Evolutionary conservation across 225 moss, liverwort and hornwort species (phyloP).

Genomic region (Lunularia cruciata): DNA sequence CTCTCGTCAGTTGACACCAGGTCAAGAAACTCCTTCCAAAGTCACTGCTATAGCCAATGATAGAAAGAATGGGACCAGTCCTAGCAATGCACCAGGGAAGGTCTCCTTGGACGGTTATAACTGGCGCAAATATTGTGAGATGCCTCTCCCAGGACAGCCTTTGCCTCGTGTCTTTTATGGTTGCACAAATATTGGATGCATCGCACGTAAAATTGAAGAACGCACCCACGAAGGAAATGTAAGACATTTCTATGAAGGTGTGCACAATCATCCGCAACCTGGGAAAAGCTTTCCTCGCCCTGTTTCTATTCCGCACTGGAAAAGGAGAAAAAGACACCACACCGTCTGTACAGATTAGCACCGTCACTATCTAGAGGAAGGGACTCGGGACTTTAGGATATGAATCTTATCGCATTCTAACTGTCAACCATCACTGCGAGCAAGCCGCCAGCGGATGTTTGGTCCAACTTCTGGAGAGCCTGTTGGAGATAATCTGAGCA

Average conservation of each 20-base stretch:
- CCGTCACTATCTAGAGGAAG: background rate
- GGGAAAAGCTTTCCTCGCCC: constrained; percentile 30
- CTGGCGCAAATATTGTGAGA: constrained; percentile 39
- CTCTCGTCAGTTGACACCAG: constrained; percentile 1
- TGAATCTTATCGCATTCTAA: background rate
- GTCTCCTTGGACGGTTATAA: constrained; percentile 38
- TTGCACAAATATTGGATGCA: constrained; percentile 46
- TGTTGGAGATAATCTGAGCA: background rate
- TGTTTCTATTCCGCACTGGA: constrained; percentile 27
- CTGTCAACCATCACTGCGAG: background rate
- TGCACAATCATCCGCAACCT: constrained; percentile 41
- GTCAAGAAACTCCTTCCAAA: constrained; percentile 15
- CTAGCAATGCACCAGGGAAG: constrained; percentile 11
- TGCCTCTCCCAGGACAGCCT: constrained; percentile 20
- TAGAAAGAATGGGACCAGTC: constrained; percentile 3
- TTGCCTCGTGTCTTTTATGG: constrained; percentile 35
- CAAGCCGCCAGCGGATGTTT: background rate
- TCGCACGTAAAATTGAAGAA: constrained; percentile 45
- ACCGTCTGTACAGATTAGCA: constrained; percentile 7
- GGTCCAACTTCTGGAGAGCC: background rate
- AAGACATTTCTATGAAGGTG: constrained; percentile 35
- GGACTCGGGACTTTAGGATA: background rate
- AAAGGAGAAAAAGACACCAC: constrained; percentile 30
- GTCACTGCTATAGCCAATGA: background rate
- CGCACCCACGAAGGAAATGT: constrained; percentile 31